Percentiles rank a stretch among this genome's conserved stretches.
Evolutionary conservation across 345 rosid genomes (phyloP).

Genomic region (Ceriops decandra): DNA sequence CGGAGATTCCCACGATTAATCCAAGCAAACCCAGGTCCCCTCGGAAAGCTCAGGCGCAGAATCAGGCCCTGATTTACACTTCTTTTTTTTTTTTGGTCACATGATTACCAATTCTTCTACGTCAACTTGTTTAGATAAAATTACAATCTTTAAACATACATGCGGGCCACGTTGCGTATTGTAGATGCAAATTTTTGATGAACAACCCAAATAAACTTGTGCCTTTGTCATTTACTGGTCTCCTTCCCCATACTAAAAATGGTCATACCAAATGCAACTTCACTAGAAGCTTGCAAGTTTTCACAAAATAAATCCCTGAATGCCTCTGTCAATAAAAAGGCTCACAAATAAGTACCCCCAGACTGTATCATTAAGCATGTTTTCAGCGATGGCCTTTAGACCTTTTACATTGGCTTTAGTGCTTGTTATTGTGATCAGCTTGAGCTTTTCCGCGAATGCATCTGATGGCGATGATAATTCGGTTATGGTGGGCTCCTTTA

Average conservation of each 20-base stretch:
- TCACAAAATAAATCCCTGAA: slow-evolving; percentile 9
- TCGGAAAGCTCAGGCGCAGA: neutral
- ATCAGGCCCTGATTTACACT: no score
- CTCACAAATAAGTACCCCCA: slow-evolving; percentile 6
- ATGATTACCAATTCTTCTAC: neutral
- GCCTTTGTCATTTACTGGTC: neutral
- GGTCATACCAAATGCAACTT: slow-evolving; percentile 49
- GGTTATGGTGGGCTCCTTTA: slow-evolving; percentile 53
- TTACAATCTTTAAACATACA: slow-evolving; percentile 7
- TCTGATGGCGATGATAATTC: slow-evolving; percentile 13
- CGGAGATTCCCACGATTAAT: no score
- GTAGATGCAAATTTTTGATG: slow-evolving; percentile 36
- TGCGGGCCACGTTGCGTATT: slow-evolving; percentile 13
- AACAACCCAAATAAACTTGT: slow-evolving; percentile 31
- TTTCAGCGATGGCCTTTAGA: slow-evolving; percentile 17
- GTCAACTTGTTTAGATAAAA: neutral
- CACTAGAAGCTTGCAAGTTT: slow-evolving; percentile 34
- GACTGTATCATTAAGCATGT: neutral
- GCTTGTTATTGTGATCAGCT: slow-evolving; percentile 7
- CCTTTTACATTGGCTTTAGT: slow-evolving; percentile 11
- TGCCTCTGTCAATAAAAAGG: neutral
- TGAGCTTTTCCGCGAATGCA: slow-evolving; percentile 14
- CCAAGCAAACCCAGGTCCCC: no score
- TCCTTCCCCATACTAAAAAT: neutral
- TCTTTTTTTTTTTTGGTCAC: neutral